phyloP scores from a whole-genome alignment of 352 stramenopile species.

The Phytophthora agathidicida region DNA sequence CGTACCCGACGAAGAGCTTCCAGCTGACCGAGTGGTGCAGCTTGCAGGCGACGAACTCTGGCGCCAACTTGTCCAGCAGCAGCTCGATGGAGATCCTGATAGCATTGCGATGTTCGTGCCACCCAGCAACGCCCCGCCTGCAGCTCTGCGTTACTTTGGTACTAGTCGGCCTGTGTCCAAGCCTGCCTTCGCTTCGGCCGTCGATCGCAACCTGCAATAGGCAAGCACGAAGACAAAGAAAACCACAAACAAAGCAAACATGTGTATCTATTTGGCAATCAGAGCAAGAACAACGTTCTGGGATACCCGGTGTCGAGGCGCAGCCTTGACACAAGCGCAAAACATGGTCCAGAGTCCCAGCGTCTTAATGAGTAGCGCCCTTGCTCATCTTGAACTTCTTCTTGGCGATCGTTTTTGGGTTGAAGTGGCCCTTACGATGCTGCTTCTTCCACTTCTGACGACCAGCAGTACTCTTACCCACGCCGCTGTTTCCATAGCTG shows the following conservation, averaged over 20 bases:
- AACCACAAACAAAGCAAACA: slow-evolving; percentile 26
- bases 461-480: slow-evolving; percentile 93
- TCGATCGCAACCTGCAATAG: slow-evolving; percentile 38
- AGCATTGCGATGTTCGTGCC: slow-evolving; percentile 59
- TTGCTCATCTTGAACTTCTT: slow-evolving; percentile 80
- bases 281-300: slow-evolving; percentile 28
- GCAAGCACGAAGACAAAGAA: slow-evolving; percentile 4
- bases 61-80: slow-evolving; percentile 47
- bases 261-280: slow-evolving; percentile 51
- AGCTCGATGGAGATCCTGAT: slow-evolving; percentile 30
- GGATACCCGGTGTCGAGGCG: slow-evolving; percentile 18
- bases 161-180: slow-evolving; percentile 40
- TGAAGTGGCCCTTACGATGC: slow-evolving; percentile 93
- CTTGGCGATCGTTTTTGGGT: slow-evolving; percentile 91
- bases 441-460: slow-evolving; percentile 94
- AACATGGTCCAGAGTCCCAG: slow-evolving; percentile 7
- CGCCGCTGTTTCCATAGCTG: slow-evolving; percentile 89
- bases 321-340: background rate
- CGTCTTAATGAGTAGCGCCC: slow-evolving; percentile 61
- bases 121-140: slow-evolving; percentile 64
- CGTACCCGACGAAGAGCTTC: slow-evolving; percentile 33
- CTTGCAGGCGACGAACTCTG: slow-evolving; percentile 55
- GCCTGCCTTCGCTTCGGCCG: slow-evolving; percentile 58
- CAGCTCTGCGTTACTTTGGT: slow-evolving; percentile 71
- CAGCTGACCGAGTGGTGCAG: slow-evolving; percentile 35